These are phyloP conservation scores for Plasmodium gaboni DNA, from an alignment of 169 alveolate genomes.

Conservation along the genomic window DNA sequence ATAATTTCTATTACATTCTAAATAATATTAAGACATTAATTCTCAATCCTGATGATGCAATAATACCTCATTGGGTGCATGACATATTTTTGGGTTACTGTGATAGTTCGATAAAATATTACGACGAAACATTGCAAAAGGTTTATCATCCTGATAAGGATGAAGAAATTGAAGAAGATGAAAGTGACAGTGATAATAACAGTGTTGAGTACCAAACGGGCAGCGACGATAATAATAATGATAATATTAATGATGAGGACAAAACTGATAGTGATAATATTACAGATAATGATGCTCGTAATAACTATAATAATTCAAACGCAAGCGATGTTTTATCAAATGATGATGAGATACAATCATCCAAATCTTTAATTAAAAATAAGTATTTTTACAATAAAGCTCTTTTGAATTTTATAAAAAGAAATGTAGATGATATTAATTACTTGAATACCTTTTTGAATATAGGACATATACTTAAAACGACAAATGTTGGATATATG, in stretches of 20 bases:
- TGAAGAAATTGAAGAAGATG: neutral
- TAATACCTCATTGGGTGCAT: slow-evolving; percentile 87
- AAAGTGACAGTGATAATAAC: neutral
- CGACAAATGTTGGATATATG: slow-evolving; percentile 66
- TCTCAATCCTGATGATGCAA: slow-evolving; percentile 83
- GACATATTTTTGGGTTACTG: slow-evolving; percentile 89
- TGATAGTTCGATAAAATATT: slow-evolving; percentile 80
- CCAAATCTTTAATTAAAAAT: slow-evolving; percentile 1
- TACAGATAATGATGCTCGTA: too few species aligned
- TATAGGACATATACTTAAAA: slow-evolving; percentile 40
- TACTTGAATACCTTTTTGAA: slow-evolving; percentile 66
- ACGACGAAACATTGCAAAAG: slow-evolving; percentile 50
- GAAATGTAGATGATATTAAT: slow-evolving; percentile 48
- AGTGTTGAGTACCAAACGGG: slow-evolving; percentile 6
- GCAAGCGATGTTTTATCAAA: neutral
- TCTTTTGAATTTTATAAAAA: slow-evolving; percentile 42
- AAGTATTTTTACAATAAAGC: slow-evolving; percentile 8
- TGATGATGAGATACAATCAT: too few species aligned
- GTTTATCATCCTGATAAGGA: slow-evolving; percentile 1
- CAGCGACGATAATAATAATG: neutral
- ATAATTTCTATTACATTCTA: slow-evolving; percentile 91
- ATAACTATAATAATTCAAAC: too few species aligned
- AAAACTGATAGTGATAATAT: neutral
- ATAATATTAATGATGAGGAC: neutral
- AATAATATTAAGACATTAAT: slow-evolving; percentile 88